Percentiles rank a stretch among this genome's conserved stretches.
phyloP scores from a whole-genome alignment of 345 rosid genomes.

The Xanthoceras sorbifolium region DNA sequence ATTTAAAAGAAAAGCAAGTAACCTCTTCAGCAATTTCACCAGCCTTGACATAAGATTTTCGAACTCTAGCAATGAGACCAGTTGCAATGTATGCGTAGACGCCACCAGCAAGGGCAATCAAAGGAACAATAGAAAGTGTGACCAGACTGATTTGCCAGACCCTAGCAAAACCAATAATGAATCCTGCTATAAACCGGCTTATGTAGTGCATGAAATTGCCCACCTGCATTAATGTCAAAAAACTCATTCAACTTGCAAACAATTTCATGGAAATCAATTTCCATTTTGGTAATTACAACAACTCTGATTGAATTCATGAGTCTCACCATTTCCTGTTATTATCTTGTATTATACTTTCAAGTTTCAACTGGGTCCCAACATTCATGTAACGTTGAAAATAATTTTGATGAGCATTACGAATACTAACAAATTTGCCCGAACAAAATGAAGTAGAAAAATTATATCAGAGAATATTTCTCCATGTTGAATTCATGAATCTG shows the following conservation, averaged over 20 bases:
- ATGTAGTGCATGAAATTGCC: conserved; percentile 94
- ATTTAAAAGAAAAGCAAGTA: background rate
- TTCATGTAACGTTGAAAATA: no score
- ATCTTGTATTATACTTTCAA: no score
- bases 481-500: background rate
- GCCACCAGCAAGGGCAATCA: conserved; percentile 95
- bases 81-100: conserved; percentile 79
- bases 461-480: no score
- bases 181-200: conserved; percentile 87
- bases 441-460: no score
- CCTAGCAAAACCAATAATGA: conserved; percentile 77
- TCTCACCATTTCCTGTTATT: no score
- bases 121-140: conserved; percentile 87
- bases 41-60: conserved; percentile 88
- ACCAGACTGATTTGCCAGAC: conserved; percentile 98
- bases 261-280: no score
- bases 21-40: conserved; percentile 99
- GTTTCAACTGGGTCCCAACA: no score
- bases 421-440: background rate
- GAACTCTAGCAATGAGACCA: conserved; percentile 74
- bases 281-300: no score
- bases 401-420: no score
- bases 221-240: conserved; percentile 47
- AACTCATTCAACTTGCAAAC: no score
- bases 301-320: no score